Evolutionary conservation across 2,329 filamentous ascomycete genomes (phyloP), one percentile per base, ranked within the genome.

Genomic region (Colletotrichum orchidophilum): DNA sequence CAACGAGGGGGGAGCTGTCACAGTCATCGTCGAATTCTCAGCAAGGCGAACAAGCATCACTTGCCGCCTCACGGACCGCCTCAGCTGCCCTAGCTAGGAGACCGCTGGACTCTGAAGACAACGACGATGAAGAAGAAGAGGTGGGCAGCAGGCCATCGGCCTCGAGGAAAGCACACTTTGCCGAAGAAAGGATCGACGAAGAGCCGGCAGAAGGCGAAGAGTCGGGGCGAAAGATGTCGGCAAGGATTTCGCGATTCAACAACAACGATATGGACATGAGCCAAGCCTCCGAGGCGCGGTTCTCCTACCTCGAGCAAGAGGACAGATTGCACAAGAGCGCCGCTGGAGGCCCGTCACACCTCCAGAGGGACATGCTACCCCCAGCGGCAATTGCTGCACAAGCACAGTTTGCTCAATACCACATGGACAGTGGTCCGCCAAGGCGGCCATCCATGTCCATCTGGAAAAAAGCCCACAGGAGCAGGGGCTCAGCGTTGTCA

Each of bases 301-400:
- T 69, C 53, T 71, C 69, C 5, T 71, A 71, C 12, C 12, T 71
- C 27, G 69, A 71, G 46, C 69, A 71, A 39, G 69, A 71, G 46
- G 69, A 71, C 4, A 69, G 63, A 18, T 27, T 71, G 21, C 21
- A 71, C 13, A 33, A 13, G 6, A 69, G 69, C n/a, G 58, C 64
- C 4, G 8, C 21, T 2, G 68, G 68, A 7, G 68, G 68, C 1
- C 50, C 57, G 1, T 71, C 63, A 5, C n/a, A 66, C 8, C 58
- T 57, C 35, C 35, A 62, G 2, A 50, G 29, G 15, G 69, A 71
- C 33, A 69, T 71, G 58, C 64, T 42, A 4, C 59, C 58, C 3
- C 64, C 64, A 3, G 46, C 58, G n/a, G 35, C 55, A 7, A 46
- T 46, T 46, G 39, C 39, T 46, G 18, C 39, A 7, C 39, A 46